phyloP scores from a whole-genome alignment of 139 green algal genomes.

The Coelastrella sp. region DNA sequence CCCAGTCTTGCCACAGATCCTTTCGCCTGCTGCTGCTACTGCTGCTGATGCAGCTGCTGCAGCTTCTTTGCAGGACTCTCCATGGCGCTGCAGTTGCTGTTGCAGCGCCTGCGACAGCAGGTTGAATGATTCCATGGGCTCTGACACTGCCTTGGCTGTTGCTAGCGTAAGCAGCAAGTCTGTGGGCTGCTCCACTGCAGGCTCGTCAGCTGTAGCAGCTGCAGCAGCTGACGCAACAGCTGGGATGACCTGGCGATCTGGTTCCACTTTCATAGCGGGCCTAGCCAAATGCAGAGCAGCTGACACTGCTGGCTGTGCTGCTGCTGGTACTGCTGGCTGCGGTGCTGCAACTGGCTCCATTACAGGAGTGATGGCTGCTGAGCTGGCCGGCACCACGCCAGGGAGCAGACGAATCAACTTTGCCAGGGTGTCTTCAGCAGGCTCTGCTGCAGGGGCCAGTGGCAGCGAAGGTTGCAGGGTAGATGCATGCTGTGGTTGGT shows the following conservation, averaged over 20 bases:
- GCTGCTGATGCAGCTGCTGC: not conserved
- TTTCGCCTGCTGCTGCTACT: conserved; percentile 10
- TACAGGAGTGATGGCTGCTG: not conserved
- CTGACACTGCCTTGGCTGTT: not conserved
- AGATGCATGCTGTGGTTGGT: not conserved
- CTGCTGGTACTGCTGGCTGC: conserved; percentile 5
- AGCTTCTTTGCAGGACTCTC: not conserved
- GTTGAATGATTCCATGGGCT: not conserved
- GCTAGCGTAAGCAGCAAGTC: not conserved
- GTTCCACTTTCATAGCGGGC: too few species aligned
- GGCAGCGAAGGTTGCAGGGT: not conserved
- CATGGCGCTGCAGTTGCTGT: conserved; percentile 14
- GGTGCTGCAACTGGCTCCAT: not conserved
- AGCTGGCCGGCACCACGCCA: not conserved
- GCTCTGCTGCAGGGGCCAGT: not conserved
- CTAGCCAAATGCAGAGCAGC: not conserved
- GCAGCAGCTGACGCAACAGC: not conserved
- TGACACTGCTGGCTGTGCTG: not conserved
- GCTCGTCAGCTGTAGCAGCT: not conserved
- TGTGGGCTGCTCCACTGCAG: not conserved
- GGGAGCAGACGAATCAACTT: conserved; percentile 10
- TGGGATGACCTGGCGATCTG: not conserved
- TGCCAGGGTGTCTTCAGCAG: not conserved
- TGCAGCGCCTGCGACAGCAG: conserved; percentile 31
- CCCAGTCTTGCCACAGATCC: not conserved